phyloP scores from a whole-genome alignment of 495 filamentous ascomycete genomes.

The Pseudevernia furfuracea region DNA sequence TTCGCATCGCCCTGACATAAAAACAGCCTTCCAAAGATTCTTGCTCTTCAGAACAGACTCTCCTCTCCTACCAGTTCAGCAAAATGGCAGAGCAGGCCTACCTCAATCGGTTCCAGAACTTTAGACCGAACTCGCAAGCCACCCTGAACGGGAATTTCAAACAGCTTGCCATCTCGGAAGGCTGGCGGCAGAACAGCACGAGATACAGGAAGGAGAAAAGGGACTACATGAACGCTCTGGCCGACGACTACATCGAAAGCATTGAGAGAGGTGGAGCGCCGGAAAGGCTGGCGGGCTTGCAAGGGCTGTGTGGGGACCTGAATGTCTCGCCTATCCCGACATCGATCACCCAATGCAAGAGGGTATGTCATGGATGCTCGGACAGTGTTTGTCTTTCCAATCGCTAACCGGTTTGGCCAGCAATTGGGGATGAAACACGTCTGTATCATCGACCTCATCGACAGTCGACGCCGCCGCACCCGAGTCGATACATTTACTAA shows the following conservation, averaged over 20 bases:
- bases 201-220: conserved; percentile 26
- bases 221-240: conserved; percentile 25
- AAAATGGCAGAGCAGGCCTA: conserved; percentile 5
- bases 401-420: conserved; percentile 14
- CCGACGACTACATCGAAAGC: conserved; percentile 24
- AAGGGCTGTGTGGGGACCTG: conserved; percentile 32
- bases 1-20: neutral
- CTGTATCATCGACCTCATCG: conserved; percentile 48
- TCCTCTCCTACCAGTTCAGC: neutral
- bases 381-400: too few species aligned
- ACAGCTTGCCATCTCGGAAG: conserved; percentile 17
- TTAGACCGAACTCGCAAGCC: conserved; percentile 10
- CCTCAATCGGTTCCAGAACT: conserved; percentile 23
- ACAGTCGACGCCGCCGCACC: conserved; percentile 32
- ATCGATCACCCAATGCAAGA: conserved; percentile 38
- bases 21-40: neutral
- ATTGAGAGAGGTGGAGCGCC: neutral
- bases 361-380: conserved; percentile 26
- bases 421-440: conserved; percentile 34
- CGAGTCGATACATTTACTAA: conserved; percentile 31
- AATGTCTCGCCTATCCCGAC: conserved; percentile 23
- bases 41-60: neutral
- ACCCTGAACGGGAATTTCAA: conserved; percentile 26
- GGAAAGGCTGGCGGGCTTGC: conserved; percentile 26
- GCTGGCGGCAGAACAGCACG: conserved; percentile 27